These are phyloP conservation scores for Zygotorulaspora chibaensis DNA, from an alignment of 805 yeast genomes.

Conservation along the genomic window DNA sequence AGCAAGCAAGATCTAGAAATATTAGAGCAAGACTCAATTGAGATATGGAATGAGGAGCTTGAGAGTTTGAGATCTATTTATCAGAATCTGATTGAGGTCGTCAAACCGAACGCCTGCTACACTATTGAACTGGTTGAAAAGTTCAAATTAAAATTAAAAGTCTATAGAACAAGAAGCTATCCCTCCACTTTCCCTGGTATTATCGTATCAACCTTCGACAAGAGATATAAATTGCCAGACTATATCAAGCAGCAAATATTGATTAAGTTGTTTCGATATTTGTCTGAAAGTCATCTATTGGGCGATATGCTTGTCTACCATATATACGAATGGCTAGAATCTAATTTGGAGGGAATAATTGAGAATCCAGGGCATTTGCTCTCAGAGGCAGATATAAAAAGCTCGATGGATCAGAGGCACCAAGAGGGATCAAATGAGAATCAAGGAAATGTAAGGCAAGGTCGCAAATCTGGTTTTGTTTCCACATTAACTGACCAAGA, in stretches of 20 bases:
- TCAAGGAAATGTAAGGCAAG: conserved; percentile 11
- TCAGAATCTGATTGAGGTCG: conserved; percentile 39
- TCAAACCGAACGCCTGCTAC: conserved; percentile 29
- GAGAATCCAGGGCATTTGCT: conserved; percentile 72
- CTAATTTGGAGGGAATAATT: conserved; percentile 51
- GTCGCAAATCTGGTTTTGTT: background rate
- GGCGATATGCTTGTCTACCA: conserved; percentile 71
- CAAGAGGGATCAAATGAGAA: background rate
- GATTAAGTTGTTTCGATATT: conserved; percentile 42
- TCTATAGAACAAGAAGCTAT: conserved; percentile 49
- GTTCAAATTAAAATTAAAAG: conserved; percentile 31
- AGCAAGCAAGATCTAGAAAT: conserved; percentile 9
- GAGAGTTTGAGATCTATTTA: conserved; percentile 63
- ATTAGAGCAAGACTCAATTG: conserved; percentile 34
- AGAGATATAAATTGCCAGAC: conserved; percentile 54
- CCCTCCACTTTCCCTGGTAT: conserved; percentile 72
- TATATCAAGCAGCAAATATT: conserved; percentile 62
- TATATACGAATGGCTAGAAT: conserved; percentile 75
- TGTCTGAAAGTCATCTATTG: conserved; percentile 42
- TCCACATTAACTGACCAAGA: conserved; percentile 30
- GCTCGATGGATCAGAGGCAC: conserved; percentile 1
- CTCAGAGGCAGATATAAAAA: conserved; percentile 18
- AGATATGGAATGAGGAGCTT: conserved; percentile 70
- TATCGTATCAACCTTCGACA: conserved; percentile 43
- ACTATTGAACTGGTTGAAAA: conserved; percentile 36